Evolutionary conservation across 179 eudicot species (phyloP).

Genomic region (Spinacia oleracea): DNA sequence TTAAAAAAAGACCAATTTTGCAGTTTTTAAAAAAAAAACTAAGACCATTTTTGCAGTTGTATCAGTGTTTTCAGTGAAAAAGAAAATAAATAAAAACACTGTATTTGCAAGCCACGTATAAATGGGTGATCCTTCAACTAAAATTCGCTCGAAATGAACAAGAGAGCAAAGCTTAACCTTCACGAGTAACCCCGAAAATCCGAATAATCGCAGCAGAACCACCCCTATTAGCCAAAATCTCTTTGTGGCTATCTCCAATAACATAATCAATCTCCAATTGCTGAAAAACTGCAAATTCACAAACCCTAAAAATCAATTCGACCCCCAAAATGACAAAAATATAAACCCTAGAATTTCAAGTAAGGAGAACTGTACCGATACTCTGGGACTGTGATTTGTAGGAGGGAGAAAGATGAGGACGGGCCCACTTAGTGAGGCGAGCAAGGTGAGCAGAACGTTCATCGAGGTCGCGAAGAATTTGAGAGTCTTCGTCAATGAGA

Average conservation of each 20-base stretch:
- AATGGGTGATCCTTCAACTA: too few relatives aligned
- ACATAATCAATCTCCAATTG: conserved; percentile 95
- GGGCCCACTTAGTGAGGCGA: conserved; percentile 79
- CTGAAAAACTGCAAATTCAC: conserved; percentile 62
- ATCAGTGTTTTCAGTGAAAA: too few relatives aligned
- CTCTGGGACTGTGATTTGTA: conserved; percentile 46
- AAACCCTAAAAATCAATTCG: conserved; percentile 3
- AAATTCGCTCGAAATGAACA: too few relatives aligned
- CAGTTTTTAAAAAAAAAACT: not conserved
- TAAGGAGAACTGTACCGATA: conserved; percentile 37
- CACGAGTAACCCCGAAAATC: conserved; percentile 82
- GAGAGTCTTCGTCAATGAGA: conserved; percentile 58
- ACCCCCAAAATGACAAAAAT: not conserved
- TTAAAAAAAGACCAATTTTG: not conserved
- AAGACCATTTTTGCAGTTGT: too few relatives aligned
- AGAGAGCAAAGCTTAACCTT: conserved; percentile 51
- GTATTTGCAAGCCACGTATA: too few relatives aligned
- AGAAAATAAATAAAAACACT: too few relatives aligned
- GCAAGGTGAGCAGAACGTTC: conserved; percentile 48
- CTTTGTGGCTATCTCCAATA: conserved; percentile 69
- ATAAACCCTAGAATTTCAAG: conserved; percentile 8
- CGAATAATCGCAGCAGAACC: conserved; percentile 87
- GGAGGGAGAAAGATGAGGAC: conserved; percentile 51
- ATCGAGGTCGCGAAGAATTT: conserved; percentile 60
- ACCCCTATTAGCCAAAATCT: conserved; percentile 58